Evolutionary conservation across 495 filamentous ascomycete genomes (phyloP).

Genomic region (Hamigera avellanea): DNA sequence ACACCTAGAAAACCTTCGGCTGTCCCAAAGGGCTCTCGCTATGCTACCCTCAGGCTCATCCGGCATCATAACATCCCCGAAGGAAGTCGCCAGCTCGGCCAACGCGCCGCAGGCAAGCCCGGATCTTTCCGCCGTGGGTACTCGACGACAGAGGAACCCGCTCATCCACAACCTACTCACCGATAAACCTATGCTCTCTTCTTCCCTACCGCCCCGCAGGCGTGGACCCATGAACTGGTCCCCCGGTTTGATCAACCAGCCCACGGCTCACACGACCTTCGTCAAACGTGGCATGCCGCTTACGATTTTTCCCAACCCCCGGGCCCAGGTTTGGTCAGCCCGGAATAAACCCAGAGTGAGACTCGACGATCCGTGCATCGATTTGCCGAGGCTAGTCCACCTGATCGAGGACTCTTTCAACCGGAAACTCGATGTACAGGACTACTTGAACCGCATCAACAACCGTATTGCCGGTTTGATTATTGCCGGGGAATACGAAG

Average conservation of each 20-base stretch:
- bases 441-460: slow-evolving; percentile 71
- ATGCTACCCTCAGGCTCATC: slow-evolving; percentile 81
- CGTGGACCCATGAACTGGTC: slow-evolving; percentile 23
- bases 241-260: slow-evolving; percentile 15
- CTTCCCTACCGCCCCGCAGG: slow-evolving; percentile 67
- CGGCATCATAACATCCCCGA: slow-evolving; percentile 73
- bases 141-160: slow-evolving; percentile 71
- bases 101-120: slow-evolving; percentile 23
- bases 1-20: slow-evolving; percentile 63
- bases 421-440: slow-evolving; percentile 66
- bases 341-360: slow-evolving; percentile 44
- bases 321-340: slow-evolving; percentile 50
- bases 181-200: slow-evolving; percentile 83
- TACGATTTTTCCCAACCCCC: slow-evolving; percentile 65
- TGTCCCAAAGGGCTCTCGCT: slow-evolving; percentile 54
- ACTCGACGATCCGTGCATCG: slow-evolving; percentile 67
- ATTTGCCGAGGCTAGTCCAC: slow-evolving; percentile 68
- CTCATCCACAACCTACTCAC: slow-evolving; percentile 95
- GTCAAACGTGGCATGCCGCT: slow-evolving; percentile 86
- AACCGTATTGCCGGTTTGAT: slow-evolving; percentile 78
- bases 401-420: slow-evolving; percentile 94
- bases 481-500: slow-evolving; percentile 93
- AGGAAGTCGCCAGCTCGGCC: slow-evolving; percentile 62
- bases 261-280: slow-evolving; percentile 53
- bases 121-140: slow-evolving; percentile 53